Conservation (phyloP, 129 eudicot species). For the Chrysanthemum makinoi region DNA sequence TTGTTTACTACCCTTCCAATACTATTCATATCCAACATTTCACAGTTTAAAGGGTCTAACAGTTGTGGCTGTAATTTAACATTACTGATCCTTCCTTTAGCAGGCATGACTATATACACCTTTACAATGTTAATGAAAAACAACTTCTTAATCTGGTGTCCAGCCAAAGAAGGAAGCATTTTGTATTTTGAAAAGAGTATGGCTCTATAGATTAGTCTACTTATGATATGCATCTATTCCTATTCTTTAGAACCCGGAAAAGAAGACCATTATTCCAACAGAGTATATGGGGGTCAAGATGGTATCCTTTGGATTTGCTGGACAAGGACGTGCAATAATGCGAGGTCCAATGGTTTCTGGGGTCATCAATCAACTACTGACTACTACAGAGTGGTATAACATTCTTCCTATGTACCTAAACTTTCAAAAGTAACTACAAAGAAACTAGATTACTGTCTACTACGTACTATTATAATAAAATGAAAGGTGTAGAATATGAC, state of each 20-base stretch:
- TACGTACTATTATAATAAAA: too few relatives aligned
- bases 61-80: too few relatives aligned
- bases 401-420: constrained; percentile 17
- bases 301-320: constrained; percentile 99
- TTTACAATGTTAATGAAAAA: background rate
- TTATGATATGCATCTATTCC: background rate
- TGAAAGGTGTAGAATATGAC: too few relatives aligned
- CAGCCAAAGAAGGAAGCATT: background rate
- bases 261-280: constrained; percentile 91
- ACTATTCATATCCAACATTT: too few relatives aligned
- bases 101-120: too few relatives aligned
- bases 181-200: background rate
- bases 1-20: too few relatives aligned
- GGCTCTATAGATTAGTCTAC: background rate
- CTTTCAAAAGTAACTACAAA: background rate
- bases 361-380: constrained; percentile 88
- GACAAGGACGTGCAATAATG: constrained; percentile 99
- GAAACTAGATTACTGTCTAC: background rate
- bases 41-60: too few relatives aligned
- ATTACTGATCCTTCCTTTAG: too few relatives aligned
- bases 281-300: constrained; percentile 95
- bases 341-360: constrained; percentile 99
- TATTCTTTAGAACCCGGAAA: constrained; percentile 74
- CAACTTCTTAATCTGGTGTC: background rate
- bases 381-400: constrained; percentile 91